These are phyloP conservation scores for Entomortierella parvispora DNA, from an alignment of 192 early-diverging fungal genomes.

Conservation along the genomic window DNA sequence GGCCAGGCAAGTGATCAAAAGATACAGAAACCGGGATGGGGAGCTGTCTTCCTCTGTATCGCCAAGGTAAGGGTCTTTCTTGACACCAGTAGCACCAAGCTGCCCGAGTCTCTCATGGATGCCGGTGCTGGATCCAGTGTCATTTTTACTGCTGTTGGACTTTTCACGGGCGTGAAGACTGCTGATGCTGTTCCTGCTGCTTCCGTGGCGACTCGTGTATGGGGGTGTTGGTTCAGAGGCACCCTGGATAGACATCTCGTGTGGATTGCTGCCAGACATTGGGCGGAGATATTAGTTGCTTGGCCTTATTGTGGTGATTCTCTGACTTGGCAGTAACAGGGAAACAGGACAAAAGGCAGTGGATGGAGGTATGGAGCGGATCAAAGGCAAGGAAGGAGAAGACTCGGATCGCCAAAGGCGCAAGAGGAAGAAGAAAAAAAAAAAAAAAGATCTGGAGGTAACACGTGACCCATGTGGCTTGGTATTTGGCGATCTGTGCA, in stretches of 20 bases:
- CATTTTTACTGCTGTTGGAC: constrained; percentile 2
- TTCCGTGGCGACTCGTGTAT: not conserved
- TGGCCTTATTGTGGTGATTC: not conserved
- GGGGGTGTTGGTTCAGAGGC: not conserved
- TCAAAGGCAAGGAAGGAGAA: not conserved
- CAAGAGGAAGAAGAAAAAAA: not conserved
- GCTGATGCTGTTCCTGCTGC: constrained; percentile 11
- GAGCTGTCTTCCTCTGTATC: constrained; percentile 28
- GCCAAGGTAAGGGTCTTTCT: not conserved
- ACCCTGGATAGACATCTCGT: not conserved
- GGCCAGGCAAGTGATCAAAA: constrained; percentile 41
- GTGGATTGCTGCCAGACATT: no score
- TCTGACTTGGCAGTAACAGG: not conserved
- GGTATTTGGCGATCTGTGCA: no score
- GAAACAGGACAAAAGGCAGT: not conserved
- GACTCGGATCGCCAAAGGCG: not conserved
- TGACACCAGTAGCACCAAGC: not conserved
- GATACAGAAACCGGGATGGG: constrained; percentile 39
- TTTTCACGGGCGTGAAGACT: constrained; percentile 1
- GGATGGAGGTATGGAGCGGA: not conserved
- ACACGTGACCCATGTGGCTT: not conserved
- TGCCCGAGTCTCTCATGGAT: constrained; percentile 1
- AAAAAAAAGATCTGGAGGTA: not conserved
- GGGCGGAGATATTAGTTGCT: not conserved
- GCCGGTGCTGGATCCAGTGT: constrained; percentile 22